phyloP scores from a whole-genome alignment of 768 basidiomycete genomes.

The Melanogaster broomeanus region DNA sequence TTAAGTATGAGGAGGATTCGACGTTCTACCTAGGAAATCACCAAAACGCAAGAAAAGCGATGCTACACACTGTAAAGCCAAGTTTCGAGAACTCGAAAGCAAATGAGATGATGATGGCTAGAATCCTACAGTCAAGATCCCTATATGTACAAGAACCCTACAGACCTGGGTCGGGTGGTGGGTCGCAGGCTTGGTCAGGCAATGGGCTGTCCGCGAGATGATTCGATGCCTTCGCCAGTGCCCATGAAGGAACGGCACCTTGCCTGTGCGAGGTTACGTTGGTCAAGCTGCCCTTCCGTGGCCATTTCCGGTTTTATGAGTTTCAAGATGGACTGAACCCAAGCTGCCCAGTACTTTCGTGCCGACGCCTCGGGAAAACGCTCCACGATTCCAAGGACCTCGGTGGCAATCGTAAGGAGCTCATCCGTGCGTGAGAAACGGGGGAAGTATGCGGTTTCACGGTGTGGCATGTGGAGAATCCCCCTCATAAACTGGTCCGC shows the following conservation, averaged over 20 bases:
- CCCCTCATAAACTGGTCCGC: conserved; percentile 72
- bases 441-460: conserved; percentile 22
- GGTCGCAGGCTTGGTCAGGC: neutral
- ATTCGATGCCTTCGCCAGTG: neutral
- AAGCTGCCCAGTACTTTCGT: conserved; percentile 56
- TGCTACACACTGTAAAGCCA: no score
- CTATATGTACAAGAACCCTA: neutral
- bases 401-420: conserved; percentile 61
- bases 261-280: conserved; percentile 2
- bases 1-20: no score
- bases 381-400: conserved; percentile 61
- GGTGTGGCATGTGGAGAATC: conserved; percentile 70
- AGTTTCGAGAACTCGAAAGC: no score
- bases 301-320: conserved; percentile 48
- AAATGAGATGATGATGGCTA: no score
- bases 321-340: conserved; percentile 60
- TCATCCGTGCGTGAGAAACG: conserved; percentile 57
- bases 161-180: neutral
- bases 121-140: no score
- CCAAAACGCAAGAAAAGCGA: no score
- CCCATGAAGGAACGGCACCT: neutral
- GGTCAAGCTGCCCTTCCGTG: neutral
- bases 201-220: neutral
- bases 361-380: conserved; percentile 46
- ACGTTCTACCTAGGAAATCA: no score